Base-by-base conservation (phyloP, 1,139 yeast genomes). In the Magnusiomyces ingens region DNA sequence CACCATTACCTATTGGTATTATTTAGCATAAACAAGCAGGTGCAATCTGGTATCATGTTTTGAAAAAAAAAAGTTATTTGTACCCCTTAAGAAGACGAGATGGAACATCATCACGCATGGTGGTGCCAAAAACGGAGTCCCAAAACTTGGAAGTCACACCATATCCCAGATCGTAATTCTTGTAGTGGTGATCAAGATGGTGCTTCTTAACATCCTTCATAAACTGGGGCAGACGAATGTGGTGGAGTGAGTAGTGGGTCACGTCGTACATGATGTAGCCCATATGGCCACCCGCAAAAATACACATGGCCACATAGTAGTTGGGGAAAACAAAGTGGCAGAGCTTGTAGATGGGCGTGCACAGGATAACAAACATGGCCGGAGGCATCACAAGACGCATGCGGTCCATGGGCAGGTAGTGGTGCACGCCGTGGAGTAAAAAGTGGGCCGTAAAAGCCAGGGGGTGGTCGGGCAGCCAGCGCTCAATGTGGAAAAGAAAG, bases 371-470 rank as follows among this genome's bases (percentile, higher is more conserved):
- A 62, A 91, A 84, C 65, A 93, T 74, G 0, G 97, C 76, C 48
- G 99, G 99, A 3, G 99, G 99, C 84, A 93, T 84, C 47, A 93
- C 99, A 67, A 93, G 79, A 67, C 99, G 82, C 70, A 82, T 76
- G 56, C 81, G 80, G 72, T 93, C 99, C 99, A 94, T 93, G 57
- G 99, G 99, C 63, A 93, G 77, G 70, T 89, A 93, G 70, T 93
- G 99, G 69, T 93, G 99, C 54, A 91, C 85, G 52, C 99, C 99
- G 65, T 93, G 99, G 60, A 91, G 75, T 59, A 90, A 71, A 76
- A 93, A 93, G 70, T 93, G 99, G 48, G 89, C 62, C 1, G 95
- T 81, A 65, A 85, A 83, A 18, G 87, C 86, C 38, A 79, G 55
- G 50, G 82, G 84, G 69, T 85, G 80, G 60, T 88, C 87, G 12